Conservation (phyloP, 352 stramenopile genomes). For the Phytopythium vexans region DNA sequence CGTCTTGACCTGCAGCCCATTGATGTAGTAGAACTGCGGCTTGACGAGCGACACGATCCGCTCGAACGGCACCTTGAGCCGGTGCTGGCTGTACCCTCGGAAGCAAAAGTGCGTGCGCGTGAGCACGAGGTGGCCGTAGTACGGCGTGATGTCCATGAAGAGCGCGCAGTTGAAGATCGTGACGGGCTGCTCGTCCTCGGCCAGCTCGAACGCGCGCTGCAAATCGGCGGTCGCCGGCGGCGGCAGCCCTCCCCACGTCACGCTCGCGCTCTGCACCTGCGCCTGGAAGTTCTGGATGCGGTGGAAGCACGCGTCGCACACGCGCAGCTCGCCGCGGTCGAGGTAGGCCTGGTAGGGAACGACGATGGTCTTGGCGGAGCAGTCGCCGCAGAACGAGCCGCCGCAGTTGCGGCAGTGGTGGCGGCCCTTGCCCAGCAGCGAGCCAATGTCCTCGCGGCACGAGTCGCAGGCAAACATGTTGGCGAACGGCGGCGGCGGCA, state of each 20-base stretch:
- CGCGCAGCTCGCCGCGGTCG: conserved; percentile 50
- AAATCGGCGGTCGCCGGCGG: conserved; percentile 33
- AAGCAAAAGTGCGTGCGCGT: conserved; percentile 73
- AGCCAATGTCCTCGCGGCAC: conserved; percentile 71
- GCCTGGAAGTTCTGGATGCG: conserved; percentile 71
- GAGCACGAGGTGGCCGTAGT: conserved; percentile 71
- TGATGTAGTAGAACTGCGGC: conserved; percentile 85
- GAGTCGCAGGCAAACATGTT: conserved; percentile 79
- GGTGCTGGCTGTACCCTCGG: conserved; percentile 31
- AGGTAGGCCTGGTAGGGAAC: conserved; percentile 69
- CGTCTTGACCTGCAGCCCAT: conserved; percentile 72
- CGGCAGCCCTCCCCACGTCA: conserved; percentile 63
- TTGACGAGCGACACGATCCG: conserved; percentile 69
- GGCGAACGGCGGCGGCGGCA: conserved; percentile 63
- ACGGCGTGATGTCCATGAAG: conserved; percentile 67
- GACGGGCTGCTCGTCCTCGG: conserved; percentile 38
- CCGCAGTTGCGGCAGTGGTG: conserved; percentile 84
- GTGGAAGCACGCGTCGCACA: conserved; percentile 73
- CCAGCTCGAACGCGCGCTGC: conserved; percentile 40
- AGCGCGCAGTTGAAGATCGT: conserved; percentile 76
- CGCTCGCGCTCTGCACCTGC: conserved; percentile 49
- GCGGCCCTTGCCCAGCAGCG: conserved; percentile 57
- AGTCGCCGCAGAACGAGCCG: conserved; percentile 67
- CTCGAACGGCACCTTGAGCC: conserved; percentile 57
- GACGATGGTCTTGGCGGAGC: conserved; percentile 43